Conservation (phyloP, 257 asterid genomes). For the Rehmannia glutinosa region DNA sequence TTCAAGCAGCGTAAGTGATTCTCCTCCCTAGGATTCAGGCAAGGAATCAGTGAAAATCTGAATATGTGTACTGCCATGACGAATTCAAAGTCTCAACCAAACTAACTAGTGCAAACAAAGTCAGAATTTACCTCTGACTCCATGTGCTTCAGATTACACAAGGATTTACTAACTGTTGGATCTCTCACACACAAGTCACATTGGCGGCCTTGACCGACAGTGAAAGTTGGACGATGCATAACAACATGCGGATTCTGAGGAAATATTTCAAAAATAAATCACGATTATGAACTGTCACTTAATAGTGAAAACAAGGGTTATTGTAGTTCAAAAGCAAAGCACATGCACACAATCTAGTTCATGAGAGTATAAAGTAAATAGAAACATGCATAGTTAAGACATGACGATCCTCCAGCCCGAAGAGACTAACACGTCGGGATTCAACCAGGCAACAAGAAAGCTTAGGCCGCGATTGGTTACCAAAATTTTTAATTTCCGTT, state of each 20-base stretch:
- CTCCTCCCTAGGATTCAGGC: constrained; percentile 54
- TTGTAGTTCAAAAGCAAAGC: not conserved
- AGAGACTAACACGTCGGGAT: not conserved
- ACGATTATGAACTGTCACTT: not conserved
- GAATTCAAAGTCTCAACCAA: constrained; percentile 8
- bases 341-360: not conserved
- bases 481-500: too few species aligned
- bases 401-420: not conserved
- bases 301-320: not conserved
- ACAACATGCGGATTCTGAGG: constrained; percentile 77
- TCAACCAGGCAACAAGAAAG: not conserved
- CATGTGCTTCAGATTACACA: constrained; percentile 72
- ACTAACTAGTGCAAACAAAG: not conserved
- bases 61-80: constrained; percentile 1
- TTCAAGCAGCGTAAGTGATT: constrained; percentile 57
- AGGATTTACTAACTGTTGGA: constrained; percentile 60
- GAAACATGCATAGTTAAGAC: not conserved
- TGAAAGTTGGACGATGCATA: constrained; percentile 47
- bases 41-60: constrained; percentile 20
- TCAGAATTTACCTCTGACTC: constrained; percentile 56
- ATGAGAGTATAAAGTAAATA: not conserved
- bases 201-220: constrained; percentile 53
- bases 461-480: too few species aligned
- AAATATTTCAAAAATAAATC: constrained; percentile 14
- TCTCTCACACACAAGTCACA: constrained; percentile 74